These are phyloP conservation scores for Solanum chacoense DNA, from an alignment of 305 asterid genomes.

Conservation along the genomic window DNA sequence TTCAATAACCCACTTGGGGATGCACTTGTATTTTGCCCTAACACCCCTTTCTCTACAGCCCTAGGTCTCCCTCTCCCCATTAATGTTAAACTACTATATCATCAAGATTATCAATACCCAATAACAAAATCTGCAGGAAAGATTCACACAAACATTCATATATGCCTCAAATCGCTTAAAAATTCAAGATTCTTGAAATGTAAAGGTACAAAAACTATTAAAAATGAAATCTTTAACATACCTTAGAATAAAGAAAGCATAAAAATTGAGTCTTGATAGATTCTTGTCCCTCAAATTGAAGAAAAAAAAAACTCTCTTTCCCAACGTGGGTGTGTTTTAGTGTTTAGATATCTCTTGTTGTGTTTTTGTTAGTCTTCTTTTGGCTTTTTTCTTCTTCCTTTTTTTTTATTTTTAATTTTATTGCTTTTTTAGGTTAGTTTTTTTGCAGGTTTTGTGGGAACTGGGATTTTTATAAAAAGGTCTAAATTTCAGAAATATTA, in stretches of 20 bases:
- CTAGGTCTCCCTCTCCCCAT: constrained; percentile 86
- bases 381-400: neutral
- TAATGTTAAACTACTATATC: neutral
- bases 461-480: neutral
- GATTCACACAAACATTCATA: neutral
- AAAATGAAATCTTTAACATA: neutral
- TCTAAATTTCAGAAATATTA: neutral
- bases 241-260: neutral
- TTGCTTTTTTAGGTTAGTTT: neutral
- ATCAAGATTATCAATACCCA: neutral
- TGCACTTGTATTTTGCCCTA: constrained; percentile 38
- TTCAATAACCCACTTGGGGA: constrained; percentile 31
- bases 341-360: neutral
- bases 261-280: neutral
- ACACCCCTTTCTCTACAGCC: constrained; percentile 62
- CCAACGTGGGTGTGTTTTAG: neutral
- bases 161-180: neutral
- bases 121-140: neutral
- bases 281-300: neutral
- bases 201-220: neutral
- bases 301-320: neutral
- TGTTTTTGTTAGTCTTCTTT: neutral
- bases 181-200: neutral
- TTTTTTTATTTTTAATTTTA: neutral
- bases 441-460: neutral